phyloP scores from a whole-genome alignment of 2,329 filamentous ascomycete species.

The Zarea fungicola region DNA sequence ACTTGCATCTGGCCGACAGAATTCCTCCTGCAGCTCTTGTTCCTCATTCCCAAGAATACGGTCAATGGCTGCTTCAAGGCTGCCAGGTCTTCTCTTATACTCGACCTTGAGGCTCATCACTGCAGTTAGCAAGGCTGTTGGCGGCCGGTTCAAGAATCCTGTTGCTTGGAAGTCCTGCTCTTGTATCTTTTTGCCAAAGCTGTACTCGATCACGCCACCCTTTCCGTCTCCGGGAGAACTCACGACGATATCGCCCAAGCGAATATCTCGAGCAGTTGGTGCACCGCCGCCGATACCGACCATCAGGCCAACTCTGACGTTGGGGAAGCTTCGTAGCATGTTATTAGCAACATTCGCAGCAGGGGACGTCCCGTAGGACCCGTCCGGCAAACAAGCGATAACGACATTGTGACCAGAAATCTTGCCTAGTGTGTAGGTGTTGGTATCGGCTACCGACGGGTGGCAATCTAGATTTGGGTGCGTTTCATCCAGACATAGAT shows the following conservation, averaged over 20 bases:
- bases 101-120: background rate
- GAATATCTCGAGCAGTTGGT: too few species aligned
- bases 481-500: background rate
- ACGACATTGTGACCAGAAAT: slow-evolving; percentile 21
- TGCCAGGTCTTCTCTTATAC: background rate
- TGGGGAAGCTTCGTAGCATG: slow-evolving; percentile 13
- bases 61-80: background rate
- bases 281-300: too few species aligned
- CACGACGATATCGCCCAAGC: slow-evolving; percentile 16
- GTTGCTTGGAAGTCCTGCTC: slow-evolving; percentile 7
- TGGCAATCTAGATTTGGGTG: background rate
- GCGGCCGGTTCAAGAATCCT: background rate
- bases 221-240: background rate
- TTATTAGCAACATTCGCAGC: slow-evolving; percentile 18
- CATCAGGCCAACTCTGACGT: background rate
- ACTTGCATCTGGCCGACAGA: background rate
- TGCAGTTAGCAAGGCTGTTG: too few species aligned
- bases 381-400: slow-evolving; percentile 20
- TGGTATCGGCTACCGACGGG: slow-evolving; percentile 10
- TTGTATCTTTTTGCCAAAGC: slow-evolving; percentile 15
- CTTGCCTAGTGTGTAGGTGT: slow-evolving; percentile 19
- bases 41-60: too few species aligned
- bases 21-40: background rate
- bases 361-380: slow-evolving; percentile 18
- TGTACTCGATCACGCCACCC: slow-evolving; percentile 13